Base-by-base conservation (phyloP, 2,329 filamentous ascomycete genomes). In the Paecilomyces variotii region DNA sequence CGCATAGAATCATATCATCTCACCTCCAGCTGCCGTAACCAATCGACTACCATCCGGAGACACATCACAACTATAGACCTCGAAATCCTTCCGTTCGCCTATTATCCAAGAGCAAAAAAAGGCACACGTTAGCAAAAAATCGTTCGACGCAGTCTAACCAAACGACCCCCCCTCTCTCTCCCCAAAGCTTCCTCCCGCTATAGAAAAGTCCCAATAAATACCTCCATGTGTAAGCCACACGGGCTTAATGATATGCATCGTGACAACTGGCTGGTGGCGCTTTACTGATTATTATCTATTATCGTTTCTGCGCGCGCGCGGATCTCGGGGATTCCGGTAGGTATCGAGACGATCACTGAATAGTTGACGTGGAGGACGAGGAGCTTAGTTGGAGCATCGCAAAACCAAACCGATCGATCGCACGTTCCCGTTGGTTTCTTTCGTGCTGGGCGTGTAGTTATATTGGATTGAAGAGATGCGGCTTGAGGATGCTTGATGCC, bases 51-150 rank as follows among this genome's bases (percentile, higher is more conserved):
- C 94, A 78, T 99, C 94, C 12, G 94, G 90, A 28, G 94, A 99
- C 64, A 99, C 87, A 80, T 97, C 90, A 75, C 93, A 97, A 78
- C 91, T 96, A 79, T 97, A 99, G 65, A 97, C 93, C 77, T 99
- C 94, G 72, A 95, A 96, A 73, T 97, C 92, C 73, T 97, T 97
- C 74, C 96, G 90, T 79, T 99, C 94, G 73, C 93, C 89, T 90
- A 68, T 60, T 63, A 68, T 60, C 63, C 19, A 34, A 58, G 25
- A 60, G 62, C 30, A 58, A 58, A 61, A 12, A 19, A 25, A 53
- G 24, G n/a, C 39, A 54, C 28, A 26, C 28, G 60, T 59, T 53
- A 59, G 39, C 50, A 11, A 10, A 4, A 19, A 52, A 10, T 24
- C 24, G 28, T 24, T 10, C 28, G 19, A 19, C 19, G 19, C 19